Percentiles rank a stretch among this genome's conserved stretches.
Conservation (phyloP, 192 early-diverging fungal genomes). For the Cladochytrium replicatum region DNA sequence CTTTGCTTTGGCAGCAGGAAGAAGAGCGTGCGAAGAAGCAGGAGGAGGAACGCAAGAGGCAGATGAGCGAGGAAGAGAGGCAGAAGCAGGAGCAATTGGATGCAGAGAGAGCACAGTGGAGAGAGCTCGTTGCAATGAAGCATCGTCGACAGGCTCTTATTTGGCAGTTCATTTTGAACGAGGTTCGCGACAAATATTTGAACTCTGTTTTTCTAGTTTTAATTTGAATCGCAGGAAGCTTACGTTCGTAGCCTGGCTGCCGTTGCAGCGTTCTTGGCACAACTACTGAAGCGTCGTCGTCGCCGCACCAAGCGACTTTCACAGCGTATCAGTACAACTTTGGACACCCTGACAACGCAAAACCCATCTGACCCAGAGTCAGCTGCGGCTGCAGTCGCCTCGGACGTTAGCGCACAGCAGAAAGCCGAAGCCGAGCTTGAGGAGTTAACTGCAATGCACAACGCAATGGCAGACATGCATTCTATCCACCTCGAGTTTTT, state of each 20-base stretch:
- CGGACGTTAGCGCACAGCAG: no score
- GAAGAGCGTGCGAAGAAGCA: constrained; percentile 7
- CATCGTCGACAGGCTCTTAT: not conserved
- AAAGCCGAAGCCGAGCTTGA: no score
- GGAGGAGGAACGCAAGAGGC: constrained; percentile 9
- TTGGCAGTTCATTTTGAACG: not conserved
- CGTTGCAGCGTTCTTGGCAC: constrained; percentile 13
- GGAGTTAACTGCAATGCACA: no score
- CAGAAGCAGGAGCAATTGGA: constrained; percentile 3
- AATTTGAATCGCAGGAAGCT: constrained; percentile 18
- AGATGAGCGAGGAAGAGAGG: constrained; percentile 4
- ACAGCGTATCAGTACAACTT: no score
- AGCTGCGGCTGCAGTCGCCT: no score
- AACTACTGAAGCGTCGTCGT: constrained; percentile 11
- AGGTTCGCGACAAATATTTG: not conserved
- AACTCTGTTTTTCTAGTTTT: not conserved
- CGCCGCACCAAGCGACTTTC: constrained; percentile 17
- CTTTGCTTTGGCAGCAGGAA: constrained; percentile 9
- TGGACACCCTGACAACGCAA: no score
- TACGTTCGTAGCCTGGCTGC: constrained; percentile 14
- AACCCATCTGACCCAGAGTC: no score
- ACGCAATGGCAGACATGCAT: no score
- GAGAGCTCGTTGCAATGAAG: constrained; percentile 6
- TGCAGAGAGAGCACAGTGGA: not conserved
- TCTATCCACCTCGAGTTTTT: no score